Evolutionary conservation across 2,329 filamentous ascomycete genomes (phyloP).

Genomic region (Penicillium sp.): DNA sequence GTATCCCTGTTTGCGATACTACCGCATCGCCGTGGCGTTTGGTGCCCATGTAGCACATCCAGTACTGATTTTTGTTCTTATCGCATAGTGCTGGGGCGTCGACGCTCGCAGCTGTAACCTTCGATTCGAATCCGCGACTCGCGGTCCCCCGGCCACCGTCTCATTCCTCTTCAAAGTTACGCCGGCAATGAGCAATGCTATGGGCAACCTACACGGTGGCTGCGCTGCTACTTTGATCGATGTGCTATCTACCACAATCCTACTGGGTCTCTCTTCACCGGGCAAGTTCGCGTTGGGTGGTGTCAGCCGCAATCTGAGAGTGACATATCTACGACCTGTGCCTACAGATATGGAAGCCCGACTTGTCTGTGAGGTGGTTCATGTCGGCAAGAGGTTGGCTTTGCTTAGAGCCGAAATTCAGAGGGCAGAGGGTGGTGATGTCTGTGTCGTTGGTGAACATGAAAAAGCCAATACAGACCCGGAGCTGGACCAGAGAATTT

Average conservation of each 20-base stretch:
- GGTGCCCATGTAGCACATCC: not conserved
- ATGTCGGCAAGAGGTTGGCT: slow-evolving; percentile 58
- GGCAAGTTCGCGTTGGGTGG: slow-evolving; percentile 66
- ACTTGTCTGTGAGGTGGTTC: slow-evolving; percentile 60
- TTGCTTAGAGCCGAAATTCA: slow-evolving; percentile 59
- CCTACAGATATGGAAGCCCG: slow-evolving; percentile 54
- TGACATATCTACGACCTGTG: slow-evolving; percentile 68
- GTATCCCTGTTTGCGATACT: too few species aligned
- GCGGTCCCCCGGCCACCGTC: slow-evolving; percentile 35
- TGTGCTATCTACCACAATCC: slow-evolving; percentile 61
- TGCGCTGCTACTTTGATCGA: slow-evolving; percentile 70
- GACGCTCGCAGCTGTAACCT: slow-evolving; percentile 32
- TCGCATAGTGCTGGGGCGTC: slow-evolving; percentile 35
- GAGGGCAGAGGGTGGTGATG: slow-evolving; percentile 53
- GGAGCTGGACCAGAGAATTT: slow-evolving; percentile 31
- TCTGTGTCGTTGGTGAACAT: slow-evolving; percentile 64
- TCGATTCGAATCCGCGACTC: slow-evolving; percentile 41
- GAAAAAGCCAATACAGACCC: slow-evolving; percentile 65
- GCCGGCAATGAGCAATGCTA: slow-evolving; percentile 82
- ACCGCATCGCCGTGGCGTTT: too few species aligned
- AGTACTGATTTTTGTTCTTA: slow-evolving; percentile 2
- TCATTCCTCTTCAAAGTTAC: slow-evolving; percentile 63
- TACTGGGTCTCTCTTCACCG: slow-evolving; percentile 58
- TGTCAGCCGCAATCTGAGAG: slow-evolving; percentile 65
- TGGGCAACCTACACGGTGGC: slow-evolving; percentile 92